A percentile compares a stretch with the other conserved stretches of the same genome.
These are phyloP conservation scores for Sporodiniella umbellata DNA, from an alignment of 371 early-diverging fungal genomes.

Conservation along the genomic window DNA sequence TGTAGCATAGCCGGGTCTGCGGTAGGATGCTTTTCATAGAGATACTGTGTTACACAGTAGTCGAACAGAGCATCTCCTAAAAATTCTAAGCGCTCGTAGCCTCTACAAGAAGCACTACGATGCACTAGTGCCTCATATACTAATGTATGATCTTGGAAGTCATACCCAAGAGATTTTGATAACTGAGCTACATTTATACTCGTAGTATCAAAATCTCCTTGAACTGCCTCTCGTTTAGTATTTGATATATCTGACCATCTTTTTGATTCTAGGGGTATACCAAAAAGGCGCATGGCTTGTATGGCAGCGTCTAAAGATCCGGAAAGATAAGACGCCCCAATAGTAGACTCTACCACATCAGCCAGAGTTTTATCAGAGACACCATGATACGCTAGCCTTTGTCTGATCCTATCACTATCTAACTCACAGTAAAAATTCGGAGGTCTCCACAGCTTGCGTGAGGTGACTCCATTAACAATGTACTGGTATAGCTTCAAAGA, in stretches of 20 bases:
- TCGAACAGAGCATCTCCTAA: constrained; percentile 89
- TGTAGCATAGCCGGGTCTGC: constrained; percentile 65
- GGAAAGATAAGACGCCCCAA: constrained; percentile 77
- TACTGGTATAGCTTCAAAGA: constrained; percentile 50
- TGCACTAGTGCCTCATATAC: constrained; percentile 86
- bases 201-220: too few relatives aligned
- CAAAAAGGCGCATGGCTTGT: constrained; percentile 43
- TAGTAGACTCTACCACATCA: constrained; percentile 82
- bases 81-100: constrained; percentile 92
- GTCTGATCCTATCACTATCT: constrained; percentile 28
- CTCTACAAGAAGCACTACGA: constrained; percentile 55
- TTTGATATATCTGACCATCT: constrained; percentile 50
- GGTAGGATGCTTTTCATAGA: constrained; percentile 55
- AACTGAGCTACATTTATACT: constrained; percentile 25
- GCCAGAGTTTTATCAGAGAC: constrained; percentile 82
- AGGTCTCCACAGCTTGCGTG: constrained; percentile 56
- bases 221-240: too few relatives aligned
- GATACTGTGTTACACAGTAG: constrained; percentile 66
- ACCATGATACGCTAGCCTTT: constrained; percentile 22
- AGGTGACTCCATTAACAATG: constrained; percentile 51
- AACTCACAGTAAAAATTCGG: constrained; percentile 30
- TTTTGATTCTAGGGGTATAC: constrained; percentile 47
- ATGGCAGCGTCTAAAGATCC: constrained; percentile 60
- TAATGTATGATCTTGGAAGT: constrained; percentile 63
- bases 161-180: constrained; percentile 62